Conservation (phyloP, 139 green algal species). For the Chloropicon primus region DNA sequence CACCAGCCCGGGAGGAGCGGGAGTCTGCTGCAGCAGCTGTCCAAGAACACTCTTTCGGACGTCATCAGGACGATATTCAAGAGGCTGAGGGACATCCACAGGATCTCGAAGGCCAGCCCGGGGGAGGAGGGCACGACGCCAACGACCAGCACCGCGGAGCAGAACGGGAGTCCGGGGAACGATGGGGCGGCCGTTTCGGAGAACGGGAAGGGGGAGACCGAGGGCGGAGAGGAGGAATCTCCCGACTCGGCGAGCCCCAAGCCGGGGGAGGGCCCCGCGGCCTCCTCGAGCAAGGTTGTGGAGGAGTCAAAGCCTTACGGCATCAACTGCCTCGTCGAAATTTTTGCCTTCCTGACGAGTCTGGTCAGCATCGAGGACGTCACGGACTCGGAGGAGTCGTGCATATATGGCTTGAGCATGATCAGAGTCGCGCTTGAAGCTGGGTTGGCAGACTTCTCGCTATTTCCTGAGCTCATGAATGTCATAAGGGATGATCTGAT, state of each 20-base stretch:
- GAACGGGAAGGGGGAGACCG: neutral
- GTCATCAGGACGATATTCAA: conserved; percentile 5
- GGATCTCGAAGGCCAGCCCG: neutral
- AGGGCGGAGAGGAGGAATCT: neutral
- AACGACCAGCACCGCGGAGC: neutral
- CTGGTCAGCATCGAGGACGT: conserved; percentile 21
- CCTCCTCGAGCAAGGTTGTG: neutral
- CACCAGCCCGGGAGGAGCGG: conserved; percentile 41
- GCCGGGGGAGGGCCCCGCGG: neutral
- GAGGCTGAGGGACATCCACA: conserved; percentile 9
- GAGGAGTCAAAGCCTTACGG: conserved; percentile 18
- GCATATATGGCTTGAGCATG: conserved; percentile 61
- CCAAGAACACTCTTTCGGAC: conserved; percentile 3
- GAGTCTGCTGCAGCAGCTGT: conserved; percentile 21
- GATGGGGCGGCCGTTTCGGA: neutral
- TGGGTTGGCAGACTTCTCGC: neutral
- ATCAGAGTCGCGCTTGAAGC: conserved; percentile 46
- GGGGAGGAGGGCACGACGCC: neutral
- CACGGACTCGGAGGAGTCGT: conserved; percentile 18
- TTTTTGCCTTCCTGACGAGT: conserved; percentile 28
- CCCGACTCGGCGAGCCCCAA: neutral
- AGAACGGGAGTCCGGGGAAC: neutral
- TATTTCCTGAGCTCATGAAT: conserved; percentile 39
- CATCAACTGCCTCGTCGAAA: conserved; percentile 27
- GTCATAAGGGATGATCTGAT: conserved; percentile 54